Percentiles rank a stretch among this genome's conserved stretches.
These are phyloP conservation scores for Tricholoma furcatifolium DNA, from an alignment of 768 basidiomycete species.

Conservation along the genomic window DNA sequence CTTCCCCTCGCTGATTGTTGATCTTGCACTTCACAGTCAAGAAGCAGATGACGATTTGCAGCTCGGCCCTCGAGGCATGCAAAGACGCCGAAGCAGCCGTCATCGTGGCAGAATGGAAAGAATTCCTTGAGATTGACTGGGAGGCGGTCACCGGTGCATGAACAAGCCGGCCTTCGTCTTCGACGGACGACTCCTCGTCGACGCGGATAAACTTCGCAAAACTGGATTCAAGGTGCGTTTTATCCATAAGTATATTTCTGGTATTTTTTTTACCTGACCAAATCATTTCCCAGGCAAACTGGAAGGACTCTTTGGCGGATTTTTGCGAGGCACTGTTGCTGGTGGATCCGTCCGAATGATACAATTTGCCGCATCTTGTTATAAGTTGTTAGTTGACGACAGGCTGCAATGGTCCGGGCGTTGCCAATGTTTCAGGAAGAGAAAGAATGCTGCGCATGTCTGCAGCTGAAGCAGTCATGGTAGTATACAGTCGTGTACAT, in stretches of 20 bases:
- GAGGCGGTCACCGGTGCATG: slow-evolving; percentile 76
- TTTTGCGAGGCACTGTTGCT: slow-evolving; percentile 45
- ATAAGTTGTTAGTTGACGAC: slow-evolving; percentile 14
- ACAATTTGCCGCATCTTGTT: slow-evolving; percentile 65
- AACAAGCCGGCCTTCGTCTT: slow-evolving; percentile 98
- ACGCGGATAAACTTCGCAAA: slow-evolving; percentile 70
- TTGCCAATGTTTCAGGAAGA: slow-evolving; percentile 44
- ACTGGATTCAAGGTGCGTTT: slow-evolving; percentile 86
- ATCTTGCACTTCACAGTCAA: slow-evolving; percentile 53
- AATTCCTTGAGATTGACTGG: slow-evolving; percentile 95
- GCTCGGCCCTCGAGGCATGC: slow-evolving; percentile 84
- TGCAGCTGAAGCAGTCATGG: slow-evolving; percentile 69
- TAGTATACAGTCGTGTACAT: too few relatives aligned
- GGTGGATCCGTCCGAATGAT: slow-evolving; percentile 68
- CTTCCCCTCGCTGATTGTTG: background rate
- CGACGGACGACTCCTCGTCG: slow-evolving; percentile 87
- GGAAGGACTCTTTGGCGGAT: too few relatives aligned
- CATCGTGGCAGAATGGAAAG: slow-evolving; percentile 96
- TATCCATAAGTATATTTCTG: too few relatives aligned
- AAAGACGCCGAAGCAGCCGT: slow-evolving; percentile 89
- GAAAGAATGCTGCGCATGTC: slow-evolving; percentile 86
- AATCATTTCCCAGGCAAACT: too few relatives aligned
- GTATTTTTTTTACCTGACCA: too few relatives aligned
- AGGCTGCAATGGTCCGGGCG: slow-evolving; percentile 43
- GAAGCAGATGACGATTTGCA: slow-evolving; percentile 79